A percentile compares a stretch with the other conserved stretches of the same genome.
phyloP scores from a whole-genome alignment of 1,284 basidiomycete species.

The Mycena sp. region DNA sequence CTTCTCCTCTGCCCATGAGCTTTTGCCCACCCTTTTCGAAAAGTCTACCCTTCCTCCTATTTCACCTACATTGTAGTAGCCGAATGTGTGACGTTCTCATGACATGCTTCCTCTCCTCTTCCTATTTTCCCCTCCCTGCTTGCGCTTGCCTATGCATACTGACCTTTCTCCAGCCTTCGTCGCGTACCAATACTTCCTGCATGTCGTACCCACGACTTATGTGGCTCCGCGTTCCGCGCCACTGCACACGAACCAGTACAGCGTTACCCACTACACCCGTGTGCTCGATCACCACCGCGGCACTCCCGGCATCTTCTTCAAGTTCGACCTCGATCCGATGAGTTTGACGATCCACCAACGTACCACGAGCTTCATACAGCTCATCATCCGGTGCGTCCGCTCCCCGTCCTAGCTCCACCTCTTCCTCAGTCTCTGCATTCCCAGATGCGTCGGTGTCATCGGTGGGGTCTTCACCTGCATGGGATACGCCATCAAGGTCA shows the following conservation, averaged over 20 bases:
- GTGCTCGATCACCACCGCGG: conserved; percentile 80
- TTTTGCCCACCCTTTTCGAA: too few relatives aligned
- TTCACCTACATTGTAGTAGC: too few relatives aligned
- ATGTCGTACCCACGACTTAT: conserved; percentile 95
- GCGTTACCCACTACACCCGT: conserved; percentile 92
- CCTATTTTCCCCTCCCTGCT: neutral
- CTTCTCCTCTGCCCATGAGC: too few relatives aligned
- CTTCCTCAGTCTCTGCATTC: neutral
- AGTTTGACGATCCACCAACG: conserved; percentile 87
- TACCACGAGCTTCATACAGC: conserved; percentile 82
- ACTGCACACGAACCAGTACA: conserved; percentile 92
- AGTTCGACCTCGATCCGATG: conserved; percentile 95
- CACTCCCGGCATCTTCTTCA: conserved; percentile 96
- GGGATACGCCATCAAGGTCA: conserved; percentile 78
- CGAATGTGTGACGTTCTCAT: too few relatives aligned
- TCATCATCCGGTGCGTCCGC: conserved; percentile 76
- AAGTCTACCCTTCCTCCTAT: too few relatives aligned
- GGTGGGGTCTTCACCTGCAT: conserved; percentile 86
- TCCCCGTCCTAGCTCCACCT: neutral
- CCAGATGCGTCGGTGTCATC: conserved; percentile 78
- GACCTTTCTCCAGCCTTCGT: conserved; percentile 86
- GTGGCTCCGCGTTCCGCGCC: conserved; percentile 71
- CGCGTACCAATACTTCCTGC: conserved; percentile 96
- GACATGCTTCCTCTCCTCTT: too few relatives aligned
- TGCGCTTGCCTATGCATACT: neutral